phyloP scores from a whole-genome alignment of 1,139 yeast genomes.

The Chernovozyma sophiae-reginae region DNA sequence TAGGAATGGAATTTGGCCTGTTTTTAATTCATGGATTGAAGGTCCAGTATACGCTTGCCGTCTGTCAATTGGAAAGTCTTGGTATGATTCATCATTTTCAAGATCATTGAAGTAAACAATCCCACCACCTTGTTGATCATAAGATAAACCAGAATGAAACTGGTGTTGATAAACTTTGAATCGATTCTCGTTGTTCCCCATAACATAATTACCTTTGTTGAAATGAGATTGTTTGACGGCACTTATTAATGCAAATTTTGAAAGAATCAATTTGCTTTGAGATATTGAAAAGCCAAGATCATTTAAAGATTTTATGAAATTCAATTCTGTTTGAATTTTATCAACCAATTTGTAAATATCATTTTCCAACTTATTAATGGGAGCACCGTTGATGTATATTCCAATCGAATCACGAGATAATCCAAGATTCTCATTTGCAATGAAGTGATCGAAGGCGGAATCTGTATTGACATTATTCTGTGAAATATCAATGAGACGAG shows the following conservation, averaged over 20 bases:
- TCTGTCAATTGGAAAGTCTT: slow-evolving; percentile 41
- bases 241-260: slow-evolving; percentile 42
- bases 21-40: slow-evolving; percentile 22
- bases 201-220: slow-evolving; percentile 30
- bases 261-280: slow-evolving; percentile 36
- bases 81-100: slow-evolving; percentile 57
- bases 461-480: slow-evolving; percentile 8
- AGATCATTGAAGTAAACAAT: slow-evolving; percentile 77
- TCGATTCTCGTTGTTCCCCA: slow-evolving; percentile 33
- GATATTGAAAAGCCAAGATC: slow-evolving; percentile 31
- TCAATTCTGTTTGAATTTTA: slow-evolving; percentile 34
- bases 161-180: slow-evolving; percentile 29
- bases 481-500: slow-evolving; percentile 3
- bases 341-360: slow-evolving; percentile 42
- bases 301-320: slow-evolving; percentile 23
- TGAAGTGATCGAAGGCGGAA: slow-evolving; percentile 18
- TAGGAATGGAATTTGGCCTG: slow-evolving; percentile 66
- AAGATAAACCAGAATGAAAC: slow-evolving; percentile 27
- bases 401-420: slow-evolving; percentile 43
- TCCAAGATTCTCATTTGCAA: slow-evolving; percentile 30
- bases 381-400: slow-evolving; percentile 60
- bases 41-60: slow-evolving; percentile 31
- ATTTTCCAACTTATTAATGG: slow-evolving; percentile 36
- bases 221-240: slow-evolving; percentile 33
- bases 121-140: slow-evolving; percentile 27